A percentile compares a stretch with the other conserved stretches of the same genome.
These are phyloP conservation scores for Cladosporium velox DNA, from an alignment of 2,329 filamentous ascomycete species.

Conservation along the genomic window DNA sequence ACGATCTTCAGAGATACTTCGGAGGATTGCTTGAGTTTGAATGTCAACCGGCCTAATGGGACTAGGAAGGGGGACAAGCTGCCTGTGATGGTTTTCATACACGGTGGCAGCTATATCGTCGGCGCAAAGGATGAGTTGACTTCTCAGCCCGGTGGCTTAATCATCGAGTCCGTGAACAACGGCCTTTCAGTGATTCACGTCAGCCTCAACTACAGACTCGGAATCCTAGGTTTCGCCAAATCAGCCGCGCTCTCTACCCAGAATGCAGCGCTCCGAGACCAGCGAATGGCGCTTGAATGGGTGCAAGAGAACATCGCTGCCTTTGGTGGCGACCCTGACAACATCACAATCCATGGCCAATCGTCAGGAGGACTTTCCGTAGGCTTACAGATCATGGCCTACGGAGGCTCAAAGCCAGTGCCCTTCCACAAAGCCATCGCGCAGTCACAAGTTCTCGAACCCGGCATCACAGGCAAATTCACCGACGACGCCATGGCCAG, in stretches of 20 bases:
- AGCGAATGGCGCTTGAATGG: constrained; percentile 44
- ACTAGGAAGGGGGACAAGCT: constrained; percentile 31
- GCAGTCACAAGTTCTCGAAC: constrained; percentile 54
- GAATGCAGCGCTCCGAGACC: constrained; percentile 45
- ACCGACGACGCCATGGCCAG: constrained; percentile 50
- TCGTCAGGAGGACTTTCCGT: constrained; percentile 38
- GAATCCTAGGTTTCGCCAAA: constrained; percentile 44
- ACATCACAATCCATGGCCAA: constrained; percentile 45
- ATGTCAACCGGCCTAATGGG: constrained; percentile 30
- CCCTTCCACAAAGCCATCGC: constrained; percentile 52
- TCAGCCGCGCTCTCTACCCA: constrained; percentile 36
- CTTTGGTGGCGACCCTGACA: constrained; percentile 44
- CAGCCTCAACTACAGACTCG: constrained; percentile 38
- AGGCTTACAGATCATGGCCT: constrained; percentile 52
- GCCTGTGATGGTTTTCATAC: constrained; percentile 42
- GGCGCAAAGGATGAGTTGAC: constrained; percentile 36
- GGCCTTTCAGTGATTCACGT: constrained; percentile 34
- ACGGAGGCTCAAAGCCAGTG: constrained; percentile 46
- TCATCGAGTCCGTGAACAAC: constrained; percentile 50
- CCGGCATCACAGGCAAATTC: constrained; percentile 50
- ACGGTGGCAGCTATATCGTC: constrained; percentile 28
- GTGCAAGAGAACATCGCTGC: constrained; percentile 43
- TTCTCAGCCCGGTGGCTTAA: constrained; percentile 48
- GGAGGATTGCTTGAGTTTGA: constrained; percentile 39
- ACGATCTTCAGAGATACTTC: constrained; percentile 7